Evolutionary conservation across 139 green algal species (phyloP).

Genomic region (Diplosphaera chodatii): DNA sequence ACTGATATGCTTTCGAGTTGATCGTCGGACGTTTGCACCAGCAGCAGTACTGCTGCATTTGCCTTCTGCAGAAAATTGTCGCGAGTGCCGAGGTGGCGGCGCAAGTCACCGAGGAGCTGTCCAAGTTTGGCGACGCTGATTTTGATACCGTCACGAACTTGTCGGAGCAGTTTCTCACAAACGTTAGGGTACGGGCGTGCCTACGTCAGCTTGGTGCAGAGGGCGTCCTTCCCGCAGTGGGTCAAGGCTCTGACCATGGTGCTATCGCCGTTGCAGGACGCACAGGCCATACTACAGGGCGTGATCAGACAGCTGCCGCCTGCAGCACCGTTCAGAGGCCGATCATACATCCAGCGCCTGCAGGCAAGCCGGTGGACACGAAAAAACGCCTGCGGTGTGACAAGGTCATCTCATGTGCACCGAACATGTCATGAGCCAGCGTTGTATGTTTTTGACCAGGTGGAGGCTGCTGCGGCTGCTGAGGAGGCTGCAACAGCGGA

Average conservation of each 20-base stretch:
- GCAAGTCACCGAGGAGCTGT: neutral
- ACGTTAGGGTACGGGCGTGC: neutral
- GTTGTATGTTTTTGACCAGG: too few species aligned
- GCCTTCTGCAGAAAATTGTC: conserved; percentile 5
- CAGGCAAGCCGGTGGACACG: neutral
- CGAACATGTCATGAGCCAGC: too few species aligned
- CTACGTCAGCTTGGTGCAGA: neutral
- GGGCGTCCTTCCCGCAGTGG: too few species aligned
- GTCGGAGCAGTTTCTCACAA: neutral
- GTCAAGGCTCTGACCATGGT: too few species aligned
- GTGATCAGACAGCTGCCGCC: neutral
- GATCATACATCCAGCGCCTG: neutral
- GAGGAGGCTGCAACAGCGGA: too few species aligned
- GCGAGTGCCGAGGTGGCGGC: neutral
- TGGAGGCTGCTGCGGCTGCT: too few species aligned
- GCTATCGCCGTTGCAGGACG: neutral
- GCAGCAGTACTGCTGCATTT: too few species aligned
- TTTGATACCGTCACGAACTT: neutral
- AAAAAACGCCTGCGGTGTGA: too few species aligned
- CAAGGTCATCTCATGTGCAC: too few species aligned
- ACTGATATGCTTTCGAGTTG: neutral
- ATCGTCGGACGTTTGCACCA: too few species aligned
- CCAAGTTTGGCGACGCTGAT: neutral
- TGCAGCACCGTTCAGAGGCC: neutral
- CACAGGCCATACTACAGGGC: neutral